Evolutionary conservation across 1,284 basidiomycete species (phyloP), one percentile per base, ranked within the genome.

Genomic region (Pterulicium gracile): DNA sequence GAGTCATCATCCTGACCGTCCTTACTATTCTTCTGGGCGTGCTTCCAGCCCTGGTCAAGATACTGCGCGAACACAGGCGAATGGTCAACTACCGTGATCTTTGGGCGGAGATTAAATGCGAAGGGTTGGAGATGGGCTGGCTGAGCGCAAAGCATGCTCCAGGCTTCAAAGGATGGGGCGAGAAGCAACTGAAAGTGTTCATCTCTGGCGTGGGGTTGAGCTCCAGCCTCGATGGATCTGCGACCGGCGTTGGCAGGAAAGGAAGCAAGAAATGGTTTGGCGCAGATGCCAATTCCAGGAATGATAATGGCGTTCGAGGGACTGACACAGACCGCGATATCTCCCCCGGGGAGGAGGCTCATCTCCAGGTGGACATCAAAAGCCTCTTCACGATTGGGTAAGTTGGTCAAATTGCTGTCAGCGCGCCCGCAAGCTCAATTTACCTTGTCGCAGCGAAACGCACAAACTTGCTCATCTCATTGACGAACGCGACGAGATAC

Each of bases 301-400:
- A 39, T 18, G 36, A 39, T 39, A 17, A 17, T 5, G 5, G 36
- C 4, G 19, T 7, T 17, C n/a, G 36, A 17, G 36, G 15, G 4
- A 32, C 10, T 10, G 27, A 32, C n/a, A 32, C 10, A 24, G 55
- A 55, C 20, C 53, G 49, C 15, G 48, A 47, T 39, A 39, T 22
- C 45, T 17, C 15, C 20, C 7, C 15, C 7, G 7, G 7, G 15
- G 36, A 39, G 36, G 36, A 39, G 19, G 15, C 36, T 17, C 5
- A 39, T 17, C 36, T 39, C 19, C 7, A 39, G 15, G 36, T 39
- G 51, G 58, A 2, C 48, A 49, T 24, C 56, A 54, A 27, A 34
- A 54, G 75, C 48, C 63, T 90, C 4, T 90, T 87, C 60, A 82
- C 84, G 5, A 73, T 89, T 42, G 75, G 76, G 83, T 87, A n/a